These are phyloP conservation scores for Kwoniella bestiolae DNA, from an alignment of 768 basidiomycete genomes.

Conservation along the genomic window DNA sequence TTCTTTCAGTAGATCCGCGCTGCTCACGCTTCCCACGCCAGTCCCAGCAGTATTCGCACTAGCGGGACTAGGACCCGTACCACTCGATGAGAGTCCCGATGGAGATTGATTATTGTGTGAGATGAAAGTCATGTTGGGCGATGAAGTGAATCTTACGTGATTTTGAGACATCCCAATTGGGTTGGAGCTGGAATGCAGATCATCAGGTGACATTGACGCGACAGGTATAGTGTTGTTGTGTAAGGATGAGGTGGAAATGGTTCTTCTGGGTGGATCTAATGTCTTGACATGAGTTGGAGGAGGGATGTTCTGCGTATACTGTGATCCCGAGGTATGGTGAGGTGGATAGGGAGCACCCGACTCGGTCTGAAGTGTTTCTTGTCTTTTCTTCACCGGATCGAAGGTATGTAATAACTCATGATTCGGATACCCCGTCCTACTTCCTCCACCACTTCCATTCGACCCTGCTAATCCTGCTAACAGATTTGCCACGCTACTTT, in stretches of 20 bases:
- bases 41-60: constrained; percentile 4
- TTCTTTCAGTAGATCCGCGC: constrained; percentile 7
- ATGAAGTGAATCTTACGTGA: constrained; percentile 27
- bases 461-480: constrained; percentile 36
- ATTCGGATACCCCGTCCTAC: constrained; percentile 16
- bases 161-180: not conserved
- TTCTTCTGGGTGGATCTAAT: constrained; percentile 17
- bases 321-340: not conserved
- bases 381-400: constrained; percentile 13
- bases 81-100: constrained; percentile 16
- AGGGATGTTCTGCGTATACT: constrained; percentile 13
- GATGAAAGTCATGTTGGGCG: constrained; percentile 20
- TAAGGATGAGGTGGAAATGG: not conserved
- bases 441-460: not conserved
- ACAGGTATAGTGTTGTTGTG: not conserved
- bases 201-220: constrained; percentile 16
- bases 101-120: constrained; percentile 5
- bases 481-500: constrained; percentile 39
- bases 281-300: constrained; percentile 22
- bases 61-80: constrained; percentile 18
- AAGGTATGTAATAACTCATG: constrained; percentile 27
- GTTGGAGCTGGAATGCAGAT: not conserved
- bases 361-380: constrained; percentile 9
- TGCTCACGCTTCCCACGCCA: not conserved
- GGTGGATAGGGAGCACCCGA: not conserved